These are phyloP conservation scores for Chlorella sp. DNA, from an alignment of 139 green algal species.

Conservation along the genomic window DNA sequence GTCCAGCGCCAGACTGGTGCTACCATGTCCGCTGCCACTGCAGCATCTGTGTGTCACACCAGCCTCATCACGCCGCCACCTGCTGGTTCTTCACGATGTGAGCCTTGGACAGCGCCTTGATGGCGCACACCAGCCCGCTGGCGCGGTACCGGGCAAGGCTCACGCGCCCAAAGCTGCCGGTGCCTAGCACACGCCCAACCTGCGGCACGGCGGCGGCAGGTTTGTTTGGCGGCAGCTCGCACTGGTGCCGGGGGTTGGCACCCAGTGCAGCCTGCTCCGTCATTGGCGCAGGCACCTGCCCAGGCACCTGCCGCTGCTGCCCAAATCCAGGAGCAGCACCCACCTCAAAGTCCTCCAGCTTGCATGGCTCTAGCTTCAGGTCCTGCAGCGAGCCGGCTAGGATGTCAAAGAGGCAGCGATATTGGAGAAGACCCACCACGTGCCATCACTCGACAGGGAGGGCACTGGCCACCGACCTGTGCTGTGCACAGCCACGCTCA, in stretches of 20 bases:
- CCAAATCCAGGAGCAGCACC: neutral
- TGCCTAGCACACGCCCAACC: constrained; percentile 65
- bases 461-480: neutral
- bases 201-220: no score
- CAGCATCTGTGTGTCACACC: neutral
- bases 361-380: constrained; percentile 18
- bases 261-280: no score
- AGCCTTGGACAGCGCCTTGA: constrained; percentile 83
- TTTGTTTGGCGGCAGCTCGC: no score
- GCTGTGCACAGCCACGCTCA: neutral
- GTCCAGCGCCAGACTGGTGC: neutral
- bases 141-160: constrained; percentile 60
- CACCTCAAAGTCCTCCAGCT: constrained; percentile 64
- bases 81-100: constrained; percentile 79
- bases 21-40: neutral
- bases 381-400: neutral
- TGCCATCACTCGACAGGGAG: neutral
- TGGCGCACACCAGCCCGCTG: constrained; percentile 60
- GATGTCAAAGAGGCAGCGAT: neutral
- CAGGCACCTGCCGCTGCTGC: no score
- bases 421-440: neutral
- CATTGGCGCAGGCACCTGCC: no score
- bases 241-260: no score
- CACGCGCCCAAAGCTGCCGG: constrained; percentile 82
- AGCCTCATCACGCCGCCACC: constrained; percentile 33